Evolutionary conservation across 2,329 filamentous ascomycete genomes (phyloP).

Genomic region (Phyllosticta citrichinensis): DNA sequence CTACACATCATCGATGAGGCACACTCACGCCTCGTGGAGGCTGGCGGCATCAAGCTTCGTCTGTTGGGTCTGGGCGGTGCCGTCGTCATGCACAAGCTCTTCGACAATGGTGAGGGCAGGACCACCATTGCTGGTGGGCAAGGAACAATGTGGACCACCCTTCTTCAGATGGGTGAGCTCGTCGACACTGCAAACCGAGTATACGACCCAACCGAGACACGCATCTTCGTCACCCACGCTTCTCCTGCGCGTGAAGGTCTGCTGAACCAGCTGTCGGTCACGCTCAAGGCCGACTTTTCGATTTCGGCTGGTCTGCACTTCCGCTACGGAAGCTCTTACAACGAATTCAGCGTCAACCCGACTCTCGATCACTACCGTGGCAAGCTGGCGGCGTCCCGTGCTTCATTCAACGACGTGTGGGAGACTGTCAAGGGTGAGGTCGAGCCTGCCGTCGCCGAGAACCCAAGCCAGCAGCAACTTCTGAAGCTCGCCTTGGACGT

Average conservation of each 20-base stretch:
- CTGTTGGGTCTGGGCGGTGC: constrained; percentile 88
- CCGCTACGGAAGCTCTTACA: constrained; percentile 97
- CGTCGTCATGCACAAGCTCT: constrained; percentile 99
- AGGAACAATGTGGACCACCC: constrained; percentile 98
- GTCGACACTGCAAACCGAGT: constrained; percentile 97
- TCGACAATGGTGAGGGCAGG: constrained; percentile 94
- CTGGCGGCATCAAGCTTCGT: constrained; percentile 91
- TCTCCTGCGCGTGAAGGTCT: constrained; percentile 94
- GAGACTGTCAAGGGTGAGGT: constrained; percentile 96
- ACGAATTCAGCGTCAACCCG: constrained; percentile 98
- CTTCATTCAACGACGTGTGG: constrained; percentile 98
- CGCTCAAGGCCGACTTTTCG: constrained; percentile 95
- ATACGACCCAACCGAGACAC: constrained; percentile 95
- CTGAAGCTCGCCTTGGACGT: constrained; percentile 84
- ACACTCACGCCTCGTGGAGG: constrained; percentile 85
- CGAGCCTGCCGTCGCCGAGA: constrained; percentile 85
- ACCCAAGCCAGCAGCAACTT: constrained; percentile 86
- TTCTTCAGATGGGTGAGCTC: constrained; percentile 95
- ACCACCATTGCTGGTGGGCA: constrained; percentile 97
- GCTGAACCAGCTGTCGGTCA: constrained; percentile 93
- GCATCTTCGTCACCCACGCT: constrained; percentile 92
- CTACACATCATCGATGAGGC: constrained; percentile 98
- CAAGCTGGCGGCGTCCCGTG: constrained; percentile 94
- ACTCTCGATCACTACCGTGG: constrained; percentile 96
- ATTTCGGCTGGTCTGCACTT: constrained; percentile 96